A percentile compares a stretch with the other conserved stretches of the same genome.
phyloP scores from a whole-genome alignment of 768 basidiomycete genomes.

The Saitozyma podzolica region DNA sequence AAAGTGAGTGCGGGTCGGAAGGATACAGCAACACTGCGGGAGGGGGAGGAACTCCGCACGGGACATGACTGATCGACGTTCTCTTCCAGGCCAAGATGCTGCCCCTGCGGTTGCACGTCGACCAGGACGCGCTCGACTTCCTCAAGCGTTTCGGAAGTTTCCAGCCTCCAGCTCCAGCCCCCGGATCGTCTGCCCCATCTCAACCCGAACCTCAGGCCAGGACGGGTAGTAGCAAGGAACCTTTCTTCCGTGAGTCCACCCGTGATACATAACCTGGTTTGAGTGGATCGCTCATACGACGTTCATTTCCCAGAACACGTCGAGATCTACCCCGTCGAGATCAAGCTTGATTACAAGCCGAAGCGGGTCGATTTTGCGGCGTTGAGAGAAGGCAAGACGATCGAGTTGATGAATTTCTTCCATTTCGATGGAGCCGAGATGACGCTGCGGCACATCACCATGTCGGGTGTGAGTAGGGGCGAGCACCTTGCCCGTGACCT shows the following conservation, averaged over 20 bases:
- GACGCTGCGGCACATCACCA: conserved; percentile 87
- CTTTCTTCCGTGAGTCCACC: conserved; percentile 68
- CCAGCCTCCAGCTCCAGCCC: conserved; percentile 52
- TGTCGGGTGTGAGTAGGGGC: conserved; percentile 72
- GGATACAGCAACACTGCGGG: conserved; percentile 3
- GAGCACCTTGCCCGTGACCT: background rate
- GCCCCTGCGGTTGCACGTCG: conserved; percentile 87
- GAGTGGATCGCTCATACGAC: background rate
- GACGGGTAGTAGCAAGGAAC: conserved; percentile 47
- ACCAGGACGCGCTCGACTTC: conserved; percentile 98
- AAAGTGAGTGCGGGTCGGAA: conserved; percentile 63
- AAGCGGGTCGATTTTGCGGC: conserved; percentile 93
- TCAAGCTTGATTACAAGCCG: conserved; percentile 98
- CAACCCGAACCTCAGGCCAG: conserved; percentile 48
- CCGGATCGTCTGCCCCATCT: conserved; percentile 50
- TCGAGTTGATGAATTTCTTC: conserved; percentile 99
- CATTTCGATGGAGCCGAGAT: conserved; percentile 99
- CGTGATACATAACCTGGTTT: background rate
- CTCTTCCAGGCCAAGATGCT: conserved; percentile 74
- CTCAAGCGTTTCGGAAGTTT: conserved; percentile 95
- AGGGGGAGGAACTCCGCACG: background rate
- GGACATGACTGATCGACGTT: background rate
- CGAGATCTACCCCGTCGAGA: conserved; percentile 89
- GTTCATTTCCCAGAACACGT: conserved; percentile 62
- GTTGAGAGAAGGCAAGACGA: conserved; percentile 82